Evolutionary conservation across 1,284 basidiomycete species (phyloP), one percentile per base, ranked within the genome.

Genomic region (Prillingera fragicola): DNA sequence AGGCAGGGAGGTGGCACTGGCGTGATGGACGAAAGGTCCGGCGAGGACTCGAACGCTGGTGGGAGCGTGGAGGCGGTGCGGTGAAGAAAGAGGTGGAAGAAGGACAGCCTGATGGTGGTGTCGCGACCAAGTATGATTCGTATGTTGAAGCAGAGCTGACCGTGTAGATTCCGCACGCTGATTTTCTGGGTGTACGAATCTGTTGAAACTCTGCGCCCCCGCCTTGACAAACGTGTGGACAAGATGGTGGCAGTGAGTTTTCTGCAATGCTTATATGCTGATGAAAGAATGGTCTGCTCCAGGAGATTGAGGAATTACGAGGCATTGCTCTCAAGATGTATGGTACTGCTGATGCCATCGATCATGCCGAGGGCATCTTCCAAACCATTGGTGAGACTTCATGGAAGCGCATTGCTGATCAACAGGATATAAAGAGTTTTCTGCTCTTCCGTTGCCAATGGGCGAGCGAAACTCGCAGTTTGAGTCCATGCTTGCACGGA

Each of bases 1-100:
- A 91, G 46, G 88, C 87, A 0, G 74, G 74, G 13, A 75, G 91
- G 50, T 98, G 95, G 94, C 95, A 98, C 67, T 95, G 90, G 87
- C 79, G 78, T 50, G 95, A 99, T 60, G 83, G 86, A 0, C 77
- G 95, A 15, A 99, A 97, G 66, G 84, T 96, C 2, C 69, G 87
- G 18, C 78, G 92, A 21, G 86, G 80, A 50, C 69, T 99, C 2
- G 77, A 80, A 34, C 82, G 97, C 24, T 82, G 91, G 52, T 82
- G 81, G 69, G 83, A 88, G 50, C 80, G 78, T 1, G 81, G 83
- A 1, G 74, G 74, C 27, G 75, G 72, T 22, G 77, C 84, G 1
- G 89, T 52, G 1, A 31, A 31, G 67, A 88, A 83, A 21, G 65
- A 75, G 32, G 67, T 65, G 23, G 52, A 61, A 2, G n/a, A n/a